These are phyloP conservation scores for Santalum album DNA, from an alignment of 164 flowering plant species.

Conservation along the genomic window DNA sequence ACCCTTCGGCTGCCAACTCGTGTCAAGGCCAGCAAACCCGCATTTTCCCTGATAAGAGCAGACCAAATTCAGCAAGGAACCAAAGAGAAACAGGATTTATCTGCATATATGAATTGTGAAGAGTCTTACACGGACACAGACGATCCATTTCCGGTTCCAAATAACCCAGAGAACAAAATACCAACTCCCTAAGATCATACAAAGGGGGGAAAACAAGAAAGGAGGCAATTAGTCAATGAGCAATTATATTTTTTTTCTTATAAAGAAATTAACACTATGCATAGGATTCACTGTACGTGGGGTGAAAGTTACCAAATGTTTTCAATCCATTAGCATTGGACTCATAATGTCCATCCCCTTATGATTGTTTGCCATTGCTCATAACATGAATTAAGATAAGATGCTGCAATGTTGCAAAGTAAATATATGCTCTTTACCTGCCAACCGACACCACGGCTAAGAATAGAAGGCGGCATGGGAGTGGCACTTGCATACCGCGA, in stretches of 20 bases:
- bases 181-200: conserved; percentile 55
- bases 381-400: too few relatives aligned
- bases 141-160: conserved; percentile 82
- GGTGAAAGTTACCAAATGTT: background rate
- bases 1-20: conserved; percentile 88
- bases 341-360: background rate
- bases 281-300: too few relatives aligned
- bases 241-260: too few relatives aligned
- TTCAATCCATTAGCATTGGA: too few relatives aligned
- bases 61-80: too few relatives aligned
- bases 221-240: too few relatives aligned
- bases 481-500: conserved; percentile 92
- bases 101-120: background rate
- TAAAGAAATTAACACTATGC: too few relatives aligned
- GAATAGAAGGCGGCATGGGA: conserved; percentile 76
- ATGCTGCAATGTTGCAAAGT: background rate
- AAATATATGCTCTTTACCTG: conserved; percentile 40
- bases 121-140: conserved; percentile 74
- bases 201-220: background rate
- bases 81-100: too few relatives aligned
- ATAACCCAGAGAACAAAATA: conserved; percentile 71
- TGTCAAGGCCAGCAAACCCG: conserved; percentile 78
- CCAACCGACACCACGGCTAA: conserved; percentile 95
- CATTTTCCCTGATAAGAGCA: conserved; percentile 54
- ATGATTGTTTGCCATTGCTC: too few relatives aligned